phyloP scores from a whole-genome alignment of 768 basidiomycete species.

The Hericium coralloides region DNA sequence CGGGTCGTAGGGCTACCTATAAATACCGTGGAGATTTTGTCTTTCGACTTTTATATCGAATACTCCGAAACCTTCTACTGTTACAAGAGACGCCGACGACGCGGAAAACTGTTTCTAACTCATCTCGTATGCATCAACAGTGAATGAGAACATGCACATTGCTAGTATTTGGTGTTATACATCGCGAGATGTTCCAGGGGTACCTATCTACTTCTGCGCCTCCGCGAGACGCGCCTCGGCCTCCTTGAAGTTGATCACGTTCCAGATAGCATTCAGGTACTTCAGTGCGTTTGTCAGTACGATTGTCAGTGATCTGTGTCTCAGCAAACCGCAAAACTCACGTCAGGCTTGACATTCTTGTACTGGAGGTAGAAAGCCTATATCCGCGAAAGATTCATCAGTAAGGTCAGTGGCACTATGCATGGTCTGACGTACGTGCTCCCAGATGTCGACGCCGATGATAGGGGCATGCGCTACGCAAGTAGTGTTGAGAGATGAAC shows the following conservation, averaged over 20 bases:
- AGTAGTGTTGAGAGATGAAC: not conserved
- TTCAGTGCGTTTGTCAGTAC: constrained; percentile 16
- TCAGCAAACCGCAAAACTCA: constrained; percentile 32
- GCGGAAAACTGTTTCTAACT: no score
- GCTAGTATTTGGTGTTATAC: not conserved
- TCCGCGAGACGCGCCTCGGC: constrained; percentile 58
- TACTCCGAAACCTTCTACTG: no score
- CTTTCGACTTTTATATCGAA: no score
- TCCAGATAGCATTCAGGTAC: constrained; percentile 76
- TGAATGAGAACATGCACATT: no score
- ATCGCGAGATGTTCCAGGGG: not conserved
- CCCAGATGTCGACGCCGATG: constrained; percentile 93
- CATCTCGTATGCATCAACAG: no score
- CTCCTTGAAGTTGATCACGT: constrained; percentile 64
- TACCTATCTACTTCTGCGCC: constrained; percentile 14
- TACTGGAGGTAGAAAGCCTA: constrained; percentile 87
- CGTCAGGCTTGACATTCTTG: constrained; percentile 88
- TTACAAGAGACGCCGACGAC: no score
- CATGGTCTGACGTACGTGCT: constrained; percentile 41
- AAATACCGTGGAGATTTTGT: no score
- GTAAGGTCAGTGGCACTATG: not conserved
- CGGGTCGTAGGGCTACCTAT: not conserved
- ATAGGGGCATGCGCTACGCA: constrained; percentile 49
- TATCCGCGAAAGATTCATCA: not conserved
- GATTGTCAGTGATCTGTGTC: not conserved